A percentile compares a stretch with the other conserved stretches of the same genome.
These are phyloP conservation scores for Clonostachys byssicola DNA, from an alignment of 2,329 filamentous ascomycete genomes.

Conservation along the genomic window DNA sequence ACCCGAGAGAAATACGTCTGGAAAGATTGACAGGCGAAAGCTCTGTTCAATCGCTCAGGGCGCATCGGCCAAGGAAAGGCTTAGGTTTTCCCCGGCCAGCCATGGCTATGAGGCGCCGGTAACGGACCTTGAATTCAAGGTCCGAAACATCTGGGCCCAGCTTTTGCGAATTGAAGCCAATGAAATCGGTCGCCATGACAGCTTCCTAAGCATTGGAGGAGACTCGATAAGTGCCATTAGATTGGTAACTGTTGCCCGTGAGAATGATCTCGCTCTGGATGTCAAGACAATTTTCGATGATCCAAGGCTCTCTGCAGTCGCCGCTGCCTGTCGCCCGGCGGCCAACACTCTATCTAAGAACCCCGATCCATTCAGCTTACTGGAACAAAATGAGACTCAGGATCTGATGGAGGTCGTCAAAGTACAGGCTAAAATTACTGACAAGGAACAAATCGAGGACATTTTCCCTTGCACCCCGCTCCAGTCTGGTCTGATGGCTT, in stretches of 20 bases:
- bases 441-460: conserved; percentile 13
- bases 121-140: conserved; percentile 23
- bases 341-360: not conserved
- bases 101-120: conserved; percentile 10
- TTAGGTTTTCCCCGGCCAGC: not conserved
- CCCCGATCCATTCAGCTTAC: not conserved
- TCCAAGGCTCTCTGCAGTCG: conserved; percentile 35
- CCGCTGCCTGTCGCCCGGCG: conserved; percentile 7
- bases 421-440: not conserved
- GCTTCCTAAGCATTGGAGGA: conserved; percentile 36
- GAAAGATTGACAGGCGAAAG: conserved; percentile 5
- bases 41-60: conserved; percentile 1
- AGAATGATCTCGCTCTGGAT: conserved; percentile 24
- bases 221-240: conserved; percentile 42
- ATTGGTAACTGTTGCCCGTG: conserved; percentile 30
- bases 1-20: conserved; percentile 4
- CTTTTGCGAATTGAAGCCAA: conserved; percentile 18
- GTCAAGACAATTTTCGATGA: conserved; percentile 34
- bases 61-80: conserved; percentile 2
- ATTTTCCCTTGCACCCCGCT: conserved; percentile 32
- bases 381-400: not conserved
- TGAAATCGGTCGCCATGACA: conserved; percentile 21
- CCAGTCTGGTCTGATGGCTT: conserved; percentile 31
- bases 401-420: not conserved
- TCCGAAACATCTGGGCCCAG: conserved; percentile 23